A percentile compares a stretch with the other conserved stretches of the same genome.
phyloP scores from a whole-genome alignment of 108 stramenopile genomes.

The Hondaea fermentalgiana region DNA sequence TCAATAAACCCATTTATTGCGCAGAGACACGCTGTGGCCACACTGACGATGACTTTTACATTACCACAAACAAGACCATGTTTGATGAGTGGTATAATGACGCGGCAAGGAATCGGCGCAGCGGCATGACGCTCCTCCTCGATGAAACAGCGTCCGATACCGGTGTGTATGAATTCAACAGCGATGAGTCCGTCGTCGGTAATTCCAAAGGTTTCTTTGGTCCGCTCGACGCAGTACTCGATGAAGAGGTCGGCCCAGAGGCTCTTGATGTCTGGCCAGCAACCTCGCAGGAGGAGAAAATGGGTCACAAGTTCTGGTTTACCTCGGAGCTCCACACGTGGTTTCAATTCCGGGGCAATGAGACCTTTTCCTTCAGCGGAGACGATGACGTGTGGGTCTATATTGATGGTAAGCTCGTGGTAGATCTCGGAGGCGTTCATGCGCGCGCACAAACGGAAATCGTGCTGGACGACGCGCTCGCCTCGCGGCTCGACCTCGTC shows the following conservation, averaged over 20 bases:
- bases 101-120: background rate
- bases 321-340: background rate
- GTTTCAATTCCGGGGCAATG: background rate
- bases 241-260: background rate
- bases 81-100: constrained; percentile 5
- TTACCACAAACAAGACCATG: background rate
- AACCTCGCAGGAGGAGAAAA: background rate
- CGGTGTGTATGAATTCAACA: background rate
- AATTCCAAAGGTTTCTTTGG: background rate
- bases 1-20: background rate
- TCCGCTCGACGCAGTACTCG: background rate
- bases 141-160: background rate
- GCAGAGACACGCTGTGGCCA: background rate
- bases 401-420: background rate
- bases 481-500: background rate
- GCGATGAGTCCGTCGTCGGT: background rate
- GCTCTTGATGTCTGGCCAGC: background rate
- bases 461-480: background rate
- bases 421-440: background rate
- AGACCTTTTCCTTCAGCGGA: background rate
- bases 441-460: background rate
- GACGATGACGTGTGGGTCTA: constrained; percentile 2
- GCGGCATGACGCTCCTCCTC: background rate
- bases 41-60: background rate
- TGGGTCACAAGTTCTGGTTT: background rate